A percentile compares a stretch with the other conserved stretches of the same genome.
These are phyloP conservation scores for Globisporangium sylvaticum DNA, from an alignment of 352 stramenopile species.

Conservation along the genomic window DNA sequence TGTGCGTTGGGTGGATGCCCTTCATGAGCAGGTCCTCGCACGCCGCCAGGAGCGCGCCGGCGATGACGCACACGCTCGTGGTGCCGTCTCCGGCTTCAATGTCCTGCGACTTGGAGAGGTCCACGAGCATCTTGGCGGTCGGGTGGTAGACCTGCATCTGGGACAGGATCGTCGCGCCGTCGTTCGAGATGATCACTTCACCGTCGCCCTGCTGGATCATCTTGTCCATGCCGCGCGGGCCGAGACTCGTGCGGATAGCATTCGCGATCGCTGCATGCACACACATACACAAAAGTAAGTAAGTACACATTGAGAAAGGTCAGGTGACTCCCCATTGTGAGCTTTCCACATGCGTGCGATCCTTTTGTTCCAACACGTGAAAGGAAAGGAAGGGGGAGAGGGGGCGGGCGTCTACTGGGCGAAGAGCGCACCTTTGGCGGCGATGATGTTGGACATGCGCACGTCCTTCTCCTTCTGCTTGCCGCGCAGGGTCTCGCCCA, in stretches of 20 bases:
- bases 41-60: slow-evolving; percentile 96
- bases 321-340: not conserved
- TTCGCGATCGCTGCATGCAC: slow-evolving; percentile 92
- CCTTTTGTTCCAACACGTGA: not conserved
- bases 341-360: not conserved
- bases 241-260: slow-evolving; percentile 96
- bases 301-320: not conserved
- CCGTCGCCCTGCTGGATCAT: slow-evolving; percentile 98
- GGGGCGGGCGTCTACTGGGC: not conserved
- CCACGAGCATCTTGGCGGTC: slow-evolving; percentile 99
- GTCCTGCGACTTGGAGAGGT: slow-evolving; percentile 99
- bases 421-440: slow-evolving; percentile 89
- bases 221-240: slow-evolving; percentile 99
- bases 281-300: not conserved
- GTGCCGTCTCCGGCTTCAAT: slow-evolving; percentile 98
- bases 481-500: slow-evolving; percentile 75
- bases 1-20: slow-evolving; percentile 98
- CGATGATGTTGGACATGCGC: slow-evolving; percentile 98
- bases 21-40: slow-evolving; percentile 91
- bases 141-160: slow-evolving; percentile 99
- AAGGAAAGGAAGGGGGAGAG: not conserved
- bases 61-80: slow-evolving; percentile 98
- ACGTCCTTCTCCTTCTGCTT: slow-evolving; percentile 98
- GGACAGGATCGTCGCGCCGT: slow-evolving; percentile 98
- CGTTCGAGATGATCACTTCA: slow-evolving; percentile 99